These are phyloP conservation scores for Fusarium verrucosum DNA, from an alignment of 2,329 filamentous ascomycete species.

Conservation along the genomic window DNA sequence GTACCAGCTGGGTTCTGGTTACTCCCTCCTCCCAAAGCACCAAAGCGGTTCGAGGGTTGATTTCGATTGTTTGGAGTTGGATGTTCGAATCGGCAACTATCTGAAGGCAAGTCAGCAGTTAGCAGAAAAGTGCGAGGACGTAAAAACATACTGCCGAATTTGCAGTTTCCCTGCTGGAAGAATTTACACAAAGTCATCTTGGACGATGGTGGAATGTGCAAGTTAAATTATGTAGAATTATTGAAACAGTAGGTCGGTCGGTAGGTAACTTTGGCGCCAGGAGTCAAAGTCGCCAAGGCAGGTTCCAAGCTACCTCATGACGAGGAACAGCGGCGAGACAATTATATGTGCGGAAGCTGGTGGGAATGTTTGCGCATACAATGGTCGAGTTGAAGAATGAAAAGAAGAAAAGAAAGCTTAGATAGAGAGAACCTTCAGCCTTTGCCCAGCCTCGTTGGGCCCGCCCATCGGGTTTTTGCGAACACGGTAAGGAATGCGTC, in stretches of 20 bases:
- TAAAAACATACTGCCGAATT: constrained; percentile 57
- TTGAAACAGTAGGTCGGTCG: too few species aligned
- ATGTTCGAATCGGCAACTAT: constrained; percentile 65
- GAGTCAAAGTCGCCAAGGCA: constrained; percentile 25
- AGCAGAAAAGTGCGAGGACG: neutral
- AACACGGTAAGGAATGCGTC: constrained; percentile 2
- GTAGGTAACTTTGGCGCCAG: constrained; percentile 20
- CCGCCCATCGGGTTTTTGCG: constrained; percentile 21
- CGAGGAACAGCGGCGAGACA: constrained; percentile 5
- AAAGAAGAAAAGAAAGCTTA: constrained; percentile 8
- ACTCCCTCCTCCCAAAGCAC: constrained; percentile 53
- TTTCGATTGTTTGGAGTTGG: constrained; percentile 51
- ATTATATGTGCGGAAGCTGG: neutral
- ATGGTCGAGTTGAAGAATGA: constrained; percentile 1
- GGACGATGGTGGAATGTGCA: constrained; percentile 7
- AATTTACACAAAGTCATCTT: constrained; percentile 58
- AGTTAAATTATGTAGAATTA: neutral
- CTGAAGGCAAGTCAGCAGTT: constrained; percentile 48
- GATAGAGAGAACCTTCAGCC: constrained; percentile 32
- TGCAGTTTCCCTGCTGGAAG: constrained; percentile 62
- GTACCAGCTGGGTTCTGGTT: constrained; percentile 37
- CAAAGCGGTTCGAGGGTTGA: constrained; percentile 65
- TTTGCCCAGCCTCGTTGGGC: constrained; percentile 41
- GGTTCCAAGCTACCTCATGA: constrained; percentile 36
- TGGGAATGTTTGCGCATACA: neutral